Conservation (phyloP, 2,329 filamentous ascomycete species). For the Exophiala sp. region DNA sequence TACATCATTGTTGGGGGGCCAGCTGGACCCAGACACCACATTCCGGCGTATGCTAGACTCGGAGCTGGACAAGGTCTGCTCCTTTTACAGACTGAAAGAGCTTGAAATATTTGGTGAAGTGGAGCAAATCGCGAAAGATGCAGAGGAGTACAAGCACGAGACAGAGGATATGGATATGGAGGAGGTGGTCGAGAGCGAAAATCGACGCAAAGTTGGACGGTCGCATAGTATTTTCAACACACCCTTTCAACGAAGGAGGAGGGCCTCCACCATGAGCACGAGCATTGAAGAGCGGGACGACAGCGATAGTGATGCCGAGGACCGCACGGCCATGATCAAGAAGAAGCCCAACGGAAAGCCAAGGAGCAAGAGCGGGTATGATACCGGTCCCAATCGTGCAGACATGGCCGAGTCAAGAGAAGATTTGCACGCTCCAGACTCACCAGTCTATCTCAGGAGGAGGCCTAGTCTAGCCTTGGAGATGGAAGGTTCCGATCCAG, state of each 20-base stretch:
- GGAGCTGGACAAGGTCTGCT: constrained; percentile 89
- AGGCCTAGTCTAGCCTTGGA: constrained; percentile 56
- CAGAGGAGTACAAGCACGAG: constrained; percentile 64
- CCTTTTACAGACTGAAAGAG: constrained; percentile 88
- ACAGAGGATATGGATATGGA: constrained; percentile 43
- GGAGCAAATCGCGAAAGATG: constrained; percentile 70
- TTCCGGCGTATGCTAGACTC: constrained; percentile 79
- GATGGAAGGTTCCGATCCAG: constrained; percentile 70
- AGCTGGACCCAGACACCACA: constrained; percentile 69
- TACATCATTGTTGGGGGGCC: constrained; percentile 70
- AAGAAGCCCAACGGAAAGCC: constrained; percentile 32
- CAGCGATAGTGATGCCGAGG: constrained; percentile 35
- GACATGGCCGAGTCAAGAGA: constrained; percentile 32
- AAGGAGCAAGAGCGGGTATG: constrained; percentile 33
- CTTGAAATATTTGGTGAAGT: constrained; percentile 80
- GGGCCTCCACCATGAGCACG: constrained; percentile 43
- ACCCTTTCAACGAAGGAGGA: constrained; percentile 44
- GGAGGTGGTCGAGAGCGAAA: constrained; percentile 40
- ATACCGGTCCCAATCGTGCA: constrained; percentile 8
- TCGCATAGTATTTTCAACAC: constrained; percentile 54
- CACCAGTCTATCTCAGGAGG: constrained; percentile 46
- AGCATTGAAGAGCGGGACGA: constrained; percentile 54
- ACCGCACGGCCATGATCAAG: constrained; percentile 26
- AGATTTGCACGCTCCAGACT: constrained; percentile 52
- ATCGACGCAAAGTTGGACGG: constrained; percentile 41